phyloP scores from a whole-genome alignment of 345 rosid genomes.

The Turnera subulata region DNA sequence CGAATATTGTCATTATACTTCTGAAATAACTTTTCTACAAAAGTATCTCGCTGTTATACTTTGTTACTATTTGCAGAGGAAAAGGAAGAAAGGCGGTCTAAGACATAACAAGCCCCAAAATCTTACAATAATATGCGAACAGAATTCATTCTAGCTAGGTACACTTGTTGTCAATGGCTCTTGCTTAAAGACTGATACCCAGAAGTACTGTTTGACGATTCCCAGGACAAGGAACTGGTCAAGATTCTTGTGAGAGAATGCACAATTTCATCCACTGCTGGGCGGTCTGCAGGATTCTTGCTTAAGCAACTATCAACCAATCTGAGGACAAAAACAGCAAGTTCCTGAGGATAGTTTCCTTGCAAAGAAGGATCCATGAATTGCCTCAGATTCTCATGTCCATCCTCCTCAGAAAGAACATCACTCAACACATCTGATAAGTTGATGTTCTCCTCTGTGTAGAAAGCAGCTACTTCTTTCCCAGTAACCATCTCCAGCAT shows the following conservation, averaged over 20 bases:
- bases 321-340: conserved; percentile 32
- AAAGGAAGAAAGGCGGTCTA: no score
- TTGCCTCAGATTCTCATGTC: conserved; percentile 22
- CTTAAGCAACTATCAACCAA: conserved; percentile 53
- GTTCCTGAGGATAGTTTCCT: conserved; percentile 42
- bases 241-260: conserved; percentile 47
- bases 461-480: conserved; percentile 45
- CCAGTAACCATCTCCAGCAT: conserved; percentile 61
- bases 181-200: conserved; percentile 8
- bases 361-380: conserved; percentile 39
- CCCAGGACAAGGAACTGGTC: conserved; percentile 34
- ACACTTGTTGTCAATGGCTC: conserved; percentile 7
- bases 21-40: no score
- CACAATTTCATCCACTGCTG: conserved; percentile 58
- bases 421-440: conserved; percentile 23
- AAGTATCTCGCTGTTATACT: background rate
- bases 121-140: background rate
- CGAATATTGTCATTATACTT: no score
- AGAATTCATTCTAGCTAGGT: background rate
- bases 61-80: background rate
- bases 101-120: background rate
- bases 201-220: conserved; percentile 31
- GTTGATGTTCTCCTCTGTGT: conserved; percentile 27
- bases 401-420: conserved; percentile 24
- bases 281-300: conserved; percentile 56